These are phyloP conservation scores for Stachybotrys chartarum DNA, from an alignment of 2,329 filamentous ascomycete genomes.

Conservation along the genomic window DNA sequence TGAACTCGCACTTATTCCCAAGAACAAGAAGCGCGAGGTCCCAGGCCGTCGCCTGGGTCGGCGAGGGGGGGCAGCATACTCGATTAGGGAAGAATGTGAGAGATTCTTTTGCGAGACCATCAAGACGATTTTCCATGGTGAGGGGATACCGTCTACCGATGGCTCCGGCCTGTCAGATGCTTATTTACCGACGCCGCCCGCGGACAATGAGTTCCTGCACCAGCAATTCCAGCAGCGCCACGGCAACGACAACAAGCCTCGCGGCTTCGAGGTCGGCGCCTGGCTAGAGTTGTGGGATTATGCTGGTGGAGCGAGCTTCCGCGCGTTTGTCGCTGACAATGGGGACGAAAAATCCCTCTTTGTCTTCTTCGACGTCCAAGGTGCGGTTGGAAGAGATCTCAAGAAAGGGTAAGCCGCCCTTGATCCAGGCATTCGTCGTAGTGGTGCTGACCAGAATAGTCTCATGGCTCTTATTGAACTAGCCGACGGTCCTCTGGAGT, in stretches of 20 bases:
- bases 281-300: conserved; percentile 85
- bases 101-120: conserved; percentile 99
- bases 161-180: conserved; percentile 85
- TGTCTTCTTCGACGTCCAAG: conserved; percentile 72
- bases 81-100: conserved; percentile 99
- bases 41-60: conserved; percentile 38
- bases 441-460: conserved; percentile 31
- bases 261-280: conserved; percentile 39
- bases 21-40: conserved; percentile 39
- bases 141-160: conserved; percentile 70
- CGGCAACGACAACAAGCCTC: conserved; percentile 15
- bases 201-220: conserved; percentile 34
- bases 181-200: conserved; percentile 47
- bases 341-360: conserved; percentile 70
- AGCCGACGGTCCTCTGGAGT: conserved; percentile 68
- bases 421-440: neutral
- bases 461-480: conserved; percentile 89
- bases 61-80: conserved; percentile 88
- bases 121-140: conserved; percentile 90
- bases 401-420: conserved; percentile 69
- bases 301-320: conserved; percentile 73
- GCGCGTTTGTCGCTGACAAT: conserved; percentile 72
- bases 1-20: conserved; percentile 58
- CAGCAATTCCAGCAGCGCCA: conserved; percentile 22
- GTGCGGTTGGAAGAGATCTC: conserved; percentile 65